Evolutionary conservation across 75 land plant genomes (phyloP), one percentile per base, ranked within the genome.

Genomic region (Cupressus sempervirens): DNA sequence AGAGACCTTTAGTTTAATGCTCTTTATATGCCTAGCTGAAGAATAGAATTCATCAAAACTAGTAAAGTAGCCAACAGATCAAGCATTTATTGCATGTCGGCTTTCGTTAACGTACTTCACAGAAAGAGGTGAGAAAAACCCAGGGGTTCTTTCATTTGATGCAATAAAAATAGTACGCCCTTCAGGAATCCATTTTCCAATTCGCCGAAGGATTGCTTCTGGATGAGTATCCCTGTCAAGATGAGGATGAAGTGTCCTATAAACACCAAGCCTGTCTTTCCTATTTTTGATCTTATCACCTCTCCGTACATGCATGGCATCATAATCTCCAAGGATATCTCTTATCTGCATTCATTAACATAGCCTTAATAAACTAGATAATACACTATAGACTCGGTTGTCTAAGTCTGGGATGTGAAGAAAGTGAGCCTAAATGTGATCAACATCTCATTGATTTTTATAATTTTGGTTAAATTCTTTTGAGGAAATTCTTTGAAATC

Each of bases 281-380:
- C 96, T 91, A 80, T 92, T 88, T 83, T 94, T 95, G 20, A 97
- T 65, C 83, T 87, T 95, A 86, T 97, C 99, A 14, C 98, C 99
- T 88, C 99, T 87, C 41, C 99, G 92, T 80, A 97, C 99, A 90
- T 97, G 99, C 13, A 97, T 91, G 52, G 94, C 94, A 94, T 97
- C 99, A 91, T 97, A 97, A 83, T 94, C 96, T 76, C 91, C 92
- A 82, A 97, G 91, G 16, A 87, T 81, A 23, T 70, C 80, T 79
- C 87, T 92, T 29, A 97, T 92, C 98, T 96, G 91, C 80, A n/a
- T n/a, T 35, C 38, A 73, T 75, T 5, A 83, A 83, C 81, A 67
- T 4, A 70, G 6, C 79, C 80, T 56, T 29, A 70, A 68, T 56
- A 83, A 36, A 14, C 62, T 10, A 13, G 62, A 53, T 52, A 32